These are phyloP conservation scores for Cymbidium sinense DNA, from an alignment of 106 monocot species.

Conservation along the genomic window DNA sequence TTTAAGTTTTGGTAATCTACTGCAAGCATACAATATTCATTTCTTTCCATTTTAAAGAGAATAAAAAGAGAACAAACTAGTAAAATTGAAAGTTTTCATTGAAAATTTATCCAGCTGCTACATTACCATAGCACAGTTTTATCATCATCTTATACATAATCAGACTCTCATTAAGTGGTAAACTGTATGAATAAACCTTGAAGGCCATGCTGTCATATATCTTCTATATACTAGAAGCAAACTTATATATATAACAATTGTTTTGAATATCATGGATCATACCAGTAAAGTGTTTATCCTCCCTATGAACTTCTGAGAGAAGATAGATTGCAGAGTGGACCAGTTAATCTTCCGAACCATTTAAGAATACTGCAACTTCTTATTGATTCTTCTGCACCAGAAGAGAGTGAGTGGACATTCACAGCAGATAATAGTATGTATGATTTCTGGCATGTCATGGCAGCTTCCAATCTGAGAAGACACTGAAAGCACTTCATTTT, in stretches of 20 bases:
- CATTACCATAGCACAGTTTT: not conserved
- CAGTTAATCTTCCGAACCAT: no score
- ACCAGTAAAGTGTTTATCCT: not conserved
- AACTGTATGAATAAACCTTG: conserved; percentile 2
- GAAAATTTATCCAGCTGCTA: not conserved
- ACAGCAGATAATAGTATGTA: not conserved
- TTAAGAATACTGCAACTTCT: not conserved
- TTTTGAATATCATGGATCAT: not conserved
- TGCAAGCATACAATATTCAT: not conserved
- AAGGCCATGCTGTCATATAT: not conserved
- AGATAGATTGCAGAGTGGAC: not conserved
- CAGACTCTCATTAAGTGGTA: not conserved
- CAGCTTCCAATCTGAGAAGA: not conserved
- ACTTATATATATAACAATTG: not conserved
- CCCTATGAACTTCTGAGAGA: not conserved
- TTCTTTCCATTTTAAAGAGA: not conserved
- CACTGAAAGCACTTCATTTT: not conserved
- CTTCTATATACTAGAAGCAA: not conserved
- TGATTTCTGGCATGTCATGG: no score
- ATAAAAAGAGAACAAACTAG: not conserved
- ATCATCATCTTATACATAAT: not conserved
- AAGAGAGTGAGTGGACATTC: not conserved
- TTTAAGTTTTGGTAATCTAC: not conserved
- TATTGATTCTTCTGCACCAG: not conserved
- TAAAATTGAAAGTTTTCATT: not conserved